These are phyloP conservation scores for Tilletia setariae DNA, from an alignment of 1,284 basidiomycete genomes.

Conservation along the genomic window DNA sequence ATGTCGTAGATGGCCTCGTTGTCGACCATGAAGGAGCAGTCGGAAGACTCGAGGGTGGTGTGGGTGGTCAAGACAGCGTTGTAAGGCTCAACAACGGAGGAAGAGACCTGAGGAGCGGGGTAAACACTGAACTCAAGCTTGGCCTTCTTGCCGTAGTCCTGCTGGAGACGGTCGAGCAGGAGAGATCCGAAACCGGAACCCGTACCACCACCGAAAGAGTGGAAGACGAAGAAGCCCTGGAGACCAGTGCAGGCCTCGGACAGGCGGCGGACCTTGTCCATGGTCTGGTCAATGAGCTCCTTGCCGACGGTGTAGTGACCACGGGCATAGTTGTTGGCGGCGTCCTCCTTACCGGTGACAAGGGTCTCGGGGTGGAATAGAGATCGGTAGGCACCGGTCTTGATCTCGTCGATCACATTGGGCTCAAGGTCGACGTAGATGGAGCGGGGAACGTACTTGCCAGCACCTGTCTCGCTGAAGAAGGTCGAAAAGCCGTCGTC, in stretches of 20 bases:
- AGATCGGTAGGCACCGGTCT: constrained; percentile 85
- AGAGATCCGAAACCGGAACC: constrained; percentile 99
- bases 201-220: constrained; percentile 98
- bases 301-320: constrained; percentile 86
- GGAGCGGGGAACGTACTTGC: constrained; percentile 89
- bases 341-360: constrained; percentile 98
- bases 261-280: constrained; percentile 92
- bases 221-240: constrained; percentile 99
- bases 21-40: constrained; percentile 70
- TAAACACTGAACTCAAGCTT: constrained; percentile 99
- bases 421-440: constrained; percentile 95
- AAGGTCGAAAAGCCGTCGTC: constrained; percentile 96
- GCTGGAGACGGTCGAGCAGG: constrained; percentile 88
- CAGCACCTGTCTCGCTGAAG: constrained; percentile 55
- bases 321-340: constrained; percentile 92
- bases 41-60: constrained; percentile 97
- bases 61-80: constrained; percentile 98
- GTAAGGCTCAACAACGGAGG: constrained; percentile 98
- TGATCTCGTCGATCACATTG: constrained; percentile 92
- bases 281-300: constrained; percentile 73
- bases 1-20: constrained; percentile 83
- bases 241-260: constrained; percentile 97
- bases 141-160: constrained; percentile 98
- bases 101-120: constrained; percentile 71
- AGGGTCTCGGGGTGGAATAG: constrained; percentile 99